A percentile compares a stretch with the other conserved stretches of the same genome.
Conservation (phyloP, 2,329 filamentous ascomycete species). For the Phialemonium atrogriseum region DNA sequence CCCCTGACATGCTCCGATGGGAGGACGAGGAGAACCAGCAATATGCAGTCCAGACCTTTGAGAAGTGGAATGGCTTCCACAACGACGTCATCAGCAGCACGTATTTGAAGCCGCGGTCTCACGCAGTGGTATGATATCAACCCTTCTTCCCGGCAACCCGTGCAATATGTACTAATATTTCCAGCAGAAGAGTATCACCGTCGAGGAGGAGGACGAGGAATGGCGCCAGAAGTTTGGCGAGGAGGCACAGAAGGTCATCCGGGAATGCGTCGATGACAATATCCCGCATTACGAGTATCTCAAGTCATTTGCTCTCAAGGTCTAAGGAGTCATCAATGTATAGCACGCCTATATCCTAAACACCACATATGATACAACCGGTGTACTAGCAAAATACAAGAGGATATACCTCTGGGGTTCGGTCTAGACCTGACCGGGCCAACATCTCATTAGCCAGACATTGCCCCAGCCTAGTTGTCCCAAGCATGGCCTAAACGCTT, state of each 20-base stretch:
- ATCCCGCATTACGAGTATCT: conserved; percentile 71
- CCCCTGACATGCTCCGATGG: conserved; percentile 76
- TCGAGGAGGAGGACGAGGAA: conserved; percentile 59
- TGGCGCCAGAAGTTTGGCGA: conserved; percentile 70
- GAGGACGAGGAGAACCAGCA: conserved; percentile 62
- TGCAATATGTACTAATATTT: conserved; percentile 6
- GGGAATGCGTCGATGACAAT: conserved; percentile 63
- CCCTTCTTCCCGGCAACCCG: not conserved
- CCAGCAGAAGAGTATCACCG: conserved; percentile 50
- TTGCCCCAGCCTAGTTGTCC: too few relatives aligned
- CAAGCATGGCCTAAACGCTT: too few relatives aligned
- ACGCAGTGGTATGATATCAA: conserved; percentile 45
- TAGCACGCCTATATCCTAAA: too few relatives aligned
- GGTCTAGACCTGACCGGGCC: too few relatives aligned
- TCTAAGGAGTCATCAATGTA: too few relatives aligned
- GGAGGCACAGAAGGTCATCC: conserved; percentile 61
- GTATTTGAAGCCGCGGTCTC: conserved; percentile 61
- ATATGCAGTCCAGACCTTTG: conserved; percentile 67
- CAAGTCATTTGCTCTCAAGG: conserved; percentile 65
- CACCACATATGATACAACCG: too few relatives aligned
- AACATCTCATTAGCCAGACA: too few relatives aligned
- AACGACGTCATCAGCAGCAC: conserved; percentile 85
- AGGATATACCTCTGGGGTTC: too few relatives aligned
- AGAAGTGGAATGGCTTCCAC: conserved; percentile 97
- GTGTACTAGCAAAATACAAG: too few relatives aligned